phyloP scores from a whole-genome alignment of 192 early-diverging fungal genomes.

The Linnemannia hyalina region DNA sequence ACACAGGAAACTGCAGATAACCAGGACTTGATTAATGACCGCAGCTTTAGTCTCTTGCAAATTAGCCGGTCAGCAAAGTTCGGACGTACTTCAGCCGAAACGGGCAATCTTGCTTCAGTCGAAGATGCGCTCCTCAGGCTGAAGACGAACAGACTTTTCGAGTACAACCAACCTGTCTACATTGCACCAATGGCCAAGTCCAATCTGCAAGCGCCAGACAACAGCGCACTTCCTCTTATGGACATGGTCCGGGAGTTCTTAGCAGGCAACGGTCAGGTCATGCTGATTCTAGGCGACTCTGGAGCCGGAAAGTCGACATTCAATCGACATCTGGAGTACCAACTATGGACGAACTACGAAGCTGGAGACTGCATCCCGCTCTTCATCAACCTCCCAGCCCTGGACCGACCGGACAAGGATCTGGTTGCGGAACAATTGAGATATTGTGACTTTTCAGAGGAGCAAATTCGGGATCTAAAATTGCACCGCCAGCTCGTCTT shows the following conservation, averaged over 20 bases:
- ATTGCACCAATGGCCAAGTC: background rate
- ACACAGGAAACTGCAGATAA: too few species aligned
- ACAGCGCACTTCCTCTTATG: background rate
- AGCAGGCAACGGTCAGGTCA: background rate
- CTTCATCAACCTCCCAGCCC: conserved; percentile 4
- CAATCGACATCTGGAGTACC: background rate
- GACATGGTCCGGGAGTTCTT: background rate
- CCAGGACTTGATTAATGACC: too few species aligned
- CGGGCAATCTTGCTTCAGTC: too few species aligned
- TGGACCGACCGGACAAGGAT: background rate
- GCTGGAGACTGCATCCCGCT: background rate
- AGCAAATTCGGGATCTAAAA: background rate
- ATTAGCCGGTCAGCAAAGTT: too few species aligned
- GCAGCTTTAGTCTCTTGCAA: too few species aligned
- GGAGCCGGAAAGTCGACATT: conserved; percentile 10
- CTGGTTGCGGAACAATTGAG: background rate
- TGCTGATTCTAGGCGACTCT: conserved; percentile 5
- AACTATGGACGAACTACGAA: background rate
- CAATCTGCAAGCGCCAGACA: background rate
- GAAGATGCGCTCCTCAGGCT: too few species aligned
- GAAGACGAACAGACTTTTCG: too few species aligned
- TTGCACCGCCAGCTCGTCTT: background rate
- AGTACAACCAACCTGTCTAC: background rate
- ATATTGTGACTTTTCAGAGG: background rate
- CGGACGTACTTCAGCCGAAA: too few species aligned